These are phyloP conservation scores for Cladosporium colombiae DNA, from an alignment of 2,329 filamentous ascomycete genomes.

Conservation along the genomic window DNA sequence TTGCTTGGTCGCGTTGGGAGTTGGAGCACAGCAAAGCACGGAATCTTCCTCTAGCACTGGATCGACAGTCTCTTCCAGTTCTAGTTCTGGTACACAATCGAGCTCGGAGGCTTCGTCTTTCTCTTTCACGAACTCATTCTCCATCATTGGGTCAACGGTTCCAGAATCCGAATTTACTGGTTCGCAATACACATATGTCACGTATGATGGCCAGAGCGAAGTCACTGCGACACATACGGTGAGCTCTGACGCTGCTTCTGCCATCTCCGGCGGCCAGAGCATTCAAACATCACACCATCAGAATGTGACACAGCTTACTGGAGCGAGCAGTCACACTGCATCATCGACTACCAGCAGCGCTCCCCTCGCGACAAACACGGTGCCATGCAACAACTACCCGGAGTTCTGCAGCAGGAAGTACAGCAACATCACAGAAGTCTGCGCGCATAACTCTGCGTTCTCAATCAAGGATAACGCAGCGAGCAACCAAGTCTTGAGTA, in stretches of 20 bases:
- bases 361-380: conserved; percentile 64
- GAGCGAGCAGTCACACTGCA: conserved; percentile 26
- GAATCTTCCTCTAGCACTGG: conserved; percentile 20
- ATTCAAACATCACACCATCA: not conserved
- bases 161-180: conserved; percentile 25
- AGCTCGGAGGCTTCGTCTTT: conserved; percentile 18
- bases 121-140: conserved; percentile 30
- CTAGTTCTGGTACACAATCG: not conserved
- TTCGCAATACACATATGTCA: conserved; percentile 32
- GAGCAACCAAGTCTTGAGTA: conserved; percentile 70
- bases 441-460: conserved; percentile 81
- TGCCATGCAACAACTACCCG: conserved; percentile 71
- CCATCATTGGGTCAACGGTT: not conserved
- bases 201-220: conserved; percentile 29
- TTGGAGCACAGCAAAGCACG: conserved; percentile 32
- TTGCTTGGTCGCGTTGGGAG: conserved; percentile 37
- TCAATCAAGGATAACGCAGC: conserved; percentile 68
- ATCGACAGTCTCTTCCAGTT: conserved; percentile 3
- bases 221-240: conserved; percentile 35
- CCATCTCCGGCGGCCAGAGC: conserved; percentile 28
- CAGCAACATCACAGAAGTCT: conserved; percentile 77
- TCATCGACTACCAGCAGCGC: conserved; percentile 34
- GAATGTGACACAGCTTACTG: conserved; percentile 1
- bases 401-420: conserved; percentile 77
- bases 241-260: conserved; percentile 26